Conservation (phyloP, 495 filamentous ascomycete species). For the Penicillium desertorum region DNA sequence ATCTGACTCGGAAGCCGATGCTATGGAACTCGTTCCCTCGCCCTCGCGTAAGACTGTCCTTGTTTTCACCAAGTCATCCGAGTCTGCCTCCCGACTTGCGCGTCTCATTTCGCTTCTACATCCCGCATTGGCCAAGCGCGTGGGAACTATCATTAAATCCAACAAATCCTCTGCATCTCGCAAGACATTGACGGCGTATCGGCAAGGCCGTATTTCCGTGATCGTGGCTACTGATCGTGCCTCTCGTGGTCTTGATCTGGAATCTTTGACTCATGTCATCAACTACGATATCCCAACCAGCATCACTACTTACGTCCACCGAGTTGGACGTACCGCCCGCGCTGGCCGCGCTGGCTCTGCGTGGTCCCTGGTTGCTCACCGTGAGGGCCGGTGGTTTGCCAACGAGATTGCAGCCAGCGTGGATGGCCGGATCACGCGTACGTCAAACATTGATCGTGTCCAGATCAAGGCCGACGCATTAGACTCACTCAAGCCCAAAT, state of each 20-base stretch:
- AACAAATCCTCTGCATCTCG: slow-evolving; percentile 63
- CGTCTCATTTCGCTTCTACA: slow-evolving; percentile 70
- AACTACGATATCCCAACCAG: slow-evolving; percentile 91
- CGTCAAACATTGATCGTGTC: slow-evolving; percentile 44
- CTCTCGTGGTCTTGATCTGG: slow-evolving; percentile 87
- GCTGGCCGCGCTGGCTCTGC: slow-evolving; percentile 75
- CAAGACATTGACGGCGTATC: slow-evolving; percentile 63
- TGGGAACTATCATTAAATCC: slow-evolving; percentile 74
- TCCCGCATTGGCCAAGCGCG: slow-evolving; percentile 54
- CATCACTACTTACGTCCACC: slow-evolving; percentile 82
- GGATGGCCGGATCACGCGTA: slow-evolving; percentile 46
- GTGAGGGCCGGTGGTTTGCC: slow-evolving; percentile 86
- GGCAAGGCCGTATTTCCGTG: slow-evolving; percentile 61
- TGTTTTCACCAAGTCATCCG: slow-evolving; percentile 87
- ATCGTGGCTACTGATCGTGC: slow-evolving; percentile 91
- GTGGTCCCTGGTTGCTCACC: slow-evolving; percentile 76
- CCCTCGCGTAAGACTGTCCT: slow-evolving; percentile 50
- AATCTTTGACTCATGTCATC: slow-evolving; percentile 75
- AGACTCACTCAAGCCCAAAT: slow-evolving; percentile 54
- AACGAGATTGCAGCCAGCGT: slow-evolving; percentile 61
- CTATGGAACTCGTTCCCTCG: slow-evolving; percentile 22
- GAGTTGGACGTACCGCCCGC: slow-evolving; percentile 87
- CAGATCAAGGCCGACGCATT: slow-evolving; percentile 41
- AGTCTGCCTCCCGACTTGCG: slow-evolving; percentile 75
- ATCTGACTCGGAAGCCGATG: slow-evolving; percentile 29